Evolutionary conservation across 108 stramenopile species (phyloP).

Genomic region (Skeletonema tropicum): DNA sequence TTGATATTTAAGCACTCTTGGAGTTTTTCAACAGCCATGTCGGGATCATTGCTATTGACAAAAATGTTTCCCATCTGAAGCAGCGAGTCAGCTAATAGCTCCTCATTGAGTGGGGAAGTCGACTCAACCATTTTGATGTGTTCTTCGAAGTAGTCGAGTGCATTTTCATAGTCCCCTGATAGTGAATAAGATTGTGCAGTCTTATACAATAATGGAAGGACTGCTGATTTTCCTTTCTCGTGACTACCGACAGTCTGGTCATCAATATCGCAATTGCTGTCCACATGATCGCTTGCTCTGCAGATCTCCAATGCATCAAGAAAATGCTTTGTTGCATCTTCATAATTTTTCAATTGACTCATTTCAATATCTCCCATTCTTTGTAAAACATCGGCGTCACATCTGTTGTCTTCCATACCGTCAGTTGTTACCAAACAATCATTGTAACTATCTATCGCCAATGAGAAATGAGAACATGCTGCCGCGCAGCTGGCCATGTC

Average conservation of each 20-base stretch:
- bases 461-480: conserved; percentile 15
- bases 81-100: conserved; percentile 32
- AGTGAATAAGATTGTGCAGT: conserved; percentile 32
- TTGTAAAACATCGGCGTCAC: conserved; percentile 28
- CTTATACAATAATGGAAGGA: conserved; percentile 28
- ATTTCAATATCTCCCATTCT: conserved; percentile 47
- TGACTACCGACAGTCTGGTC: neutral
- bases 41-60: conserved; percentile 20
- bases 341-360: conserved; percentile 31
- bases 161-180: conserved; percentile 37
- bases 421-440: conserved; percentile 33
- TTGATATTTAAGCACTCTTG: conserved; percentile 36
- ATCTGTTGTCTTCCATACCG: conserved; percentile 14
- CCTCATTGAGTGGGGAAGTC: conserved; percentile 18
- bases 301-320: conserved; percentile 45
- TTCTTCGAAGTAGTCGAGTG: conserved; percentile 47
- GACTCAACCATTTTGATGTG: conserved; percentile 37
- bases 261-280: neutral
- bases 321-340: conserved; percentile 37
- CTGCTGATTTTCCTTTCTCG: neutral
- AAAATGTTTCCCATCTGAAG: conserved; percentile 32
- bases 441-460: conserved; percentile 47
- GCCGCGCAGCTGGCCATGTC: conserved; percentile 41
- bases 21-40: conserved; percentile 42
- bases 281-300: conserved; percentile 2